Base-by-base conservation (phyloP, 345 rosid genomes). In the Anastatica hierochuntica region DNA sequence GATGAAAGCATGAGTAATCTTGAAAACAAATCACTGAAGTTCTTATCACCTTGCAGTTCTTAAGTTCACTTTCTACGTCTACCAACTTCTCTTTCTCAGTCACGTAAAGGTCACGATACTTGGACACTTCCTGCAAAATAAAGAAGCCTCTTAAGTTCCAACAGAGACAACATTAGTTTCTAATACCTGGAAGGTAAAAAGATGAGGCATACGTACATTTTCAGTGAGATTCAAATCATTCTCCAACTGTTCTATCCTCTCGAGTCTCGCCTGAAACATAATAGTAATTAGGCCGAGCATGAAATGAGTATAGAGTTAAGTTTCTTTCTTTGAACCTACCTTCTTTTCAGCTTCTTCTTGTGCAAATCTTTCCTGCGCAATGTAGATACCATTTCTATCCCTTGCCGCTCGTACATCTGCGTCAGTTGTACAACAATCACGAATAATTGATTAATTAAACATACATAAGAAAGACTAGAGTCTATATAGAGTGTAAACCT, bases 371-470 rank as follows among this genome's bases (percentile, higher is more conserved):
- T 87, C 96, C 47, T 81, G 85, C 13, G 96, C 82, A 38, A 90
- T 62, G 50, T 87, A 84, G n/a, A 87, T 78, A 51, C 98, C 98
- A 67, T 84, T 84, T 69, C 71, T 84, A 45, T 84, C 95, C 78
- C 96, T 82, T 36, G 98, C 98, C 12, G 98, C 92, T 66, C 83
- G 80, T 56, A 87, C 79, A 70, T 90, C 98, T 90, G 82, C 72
- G 65, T 50, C 58, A 18, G 49, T 26, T 43, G 21, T 37, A 23
- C 47, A 26, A 3, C 9, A 41, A n/a, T n/a, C n/a, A n/a, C n/a
- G n/a, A n/a, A n/a, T 33, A 34, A 20, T 11, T 26, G 26, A 24
- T n/a, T 52, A 38, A 34, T 41, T 26, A 35, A 55, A 8, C 8
- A 14, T 1, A 27, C 29, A 38, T 15, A 24, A 33, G 21, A 33